phyloP scores from a whole-genome alignment of 495 filamentous ascomycete genomes.

The Tetracladium setigerum region DNA sequence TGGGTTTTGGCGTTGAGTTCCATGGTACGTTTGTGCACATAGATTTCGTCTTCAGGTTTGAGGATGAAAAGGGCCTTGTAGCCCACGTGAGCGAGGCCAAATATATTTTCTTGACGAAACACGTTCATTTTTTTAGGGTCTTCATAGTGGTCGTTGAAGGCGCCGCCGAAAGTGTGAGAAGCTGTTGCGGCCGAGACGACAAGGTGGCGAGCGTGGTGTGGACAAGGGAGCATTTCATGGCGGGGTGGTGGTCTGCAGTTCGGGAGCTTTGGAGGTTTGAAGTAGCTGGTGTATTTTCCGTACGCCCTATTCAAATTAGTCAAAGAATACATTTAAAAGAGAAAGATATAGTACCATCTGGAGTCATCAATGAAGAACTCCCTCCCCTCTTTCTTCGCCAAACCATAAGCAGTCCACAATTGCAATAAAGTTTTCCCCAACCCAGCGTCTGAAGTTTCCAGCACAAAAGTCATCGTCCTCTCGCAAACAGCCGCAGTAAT shows the following conservation, averaged over 20 bases:
- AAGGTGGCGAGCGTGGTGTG: slow-evolving; percentile 58
- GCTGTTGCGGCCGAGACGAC: slow-evolving; percentile 59
- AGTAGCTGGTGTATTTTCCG: slow-evolving; percentile 59
- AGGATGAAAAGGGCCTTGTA: slow-evolving; percentile 60
- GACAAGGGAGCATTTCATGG: slow-evolving; percentile 62
- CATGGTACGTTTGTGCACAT: slow-evolving; percentile 41
- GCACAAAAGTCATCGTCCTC: slow-evolving; percentile 58
- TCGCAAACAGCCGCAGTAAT: slow-evolving; percentile 46
- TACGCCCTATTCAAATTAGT: slow-evolving; percentile 44
- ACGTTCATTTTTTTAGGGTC: slow-evolving; percentile 36
- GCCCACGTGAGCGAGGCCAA: slow-evolving; percentile 50
- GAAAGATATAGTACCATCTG: slow-evolving; percentile 42
- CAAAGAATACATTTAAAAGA: not conserved
- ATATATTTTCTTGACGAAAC: slow-evolving; percentile 45
- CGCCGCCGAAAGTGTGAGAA: slow-evolving; percentile 45
- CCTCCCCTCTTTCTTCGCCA: slow-evolving; percentile 59
- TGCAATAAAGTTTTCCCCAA: slow-evolving; percentile 62
- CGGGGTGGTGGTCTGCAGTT: slow-evolving; percentile 52
- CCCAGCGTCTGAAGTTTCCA: slow-evolving; percentile 60
- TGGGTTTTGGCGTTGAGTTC: slow-evolving; percentile 36
- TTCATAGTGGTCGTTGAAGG: slow-evolving; percentile 43
- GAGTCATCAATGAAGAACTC: slow-evolving; percentile 72
- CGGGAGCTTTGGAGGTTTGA: slow-evolving; percentile 49
- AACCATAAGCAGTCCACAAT: slow-evolving; percentile 69
- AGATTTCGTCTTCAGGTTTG: slow-evolving; percentile 44